phyloP scores from a whole-genome alignment of 139 green algal genomes.

The Chlorella ohadii region DNA sequence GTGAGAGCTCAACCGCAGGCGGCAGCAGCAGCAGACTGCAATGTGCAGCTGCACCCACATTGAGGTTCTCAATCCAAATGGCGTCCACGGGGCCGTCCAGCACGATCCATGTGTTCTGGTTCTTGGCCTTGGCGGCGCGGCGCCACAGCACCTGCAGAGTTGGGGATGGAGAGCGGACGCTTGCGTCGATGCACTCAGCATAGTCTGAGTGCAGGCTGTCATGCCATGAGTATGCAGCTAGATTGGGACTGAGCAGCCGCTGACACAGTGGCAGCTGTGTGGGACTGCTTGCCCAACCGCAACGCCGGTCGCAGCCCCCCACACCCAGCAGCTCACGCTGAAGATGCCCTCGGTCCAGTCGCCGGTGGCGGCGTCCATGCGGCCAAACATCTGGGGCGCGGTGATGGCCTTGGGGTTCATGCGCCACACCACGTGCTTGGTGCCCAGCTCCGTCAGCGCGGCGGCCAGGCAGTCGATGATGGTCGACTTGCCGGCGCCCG shows the following conservation, averaged over 20 bases:
- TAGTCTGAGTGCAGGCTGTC: no score
- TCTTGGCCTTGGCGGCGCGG: slow-evolving; percentile 87
- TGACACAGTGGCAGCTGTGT: no score
- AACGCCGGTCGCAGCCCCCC: no score
- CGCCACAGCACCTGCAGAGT: slow-evolving; percentile 85
- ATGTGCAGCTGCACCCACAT: slow-evolving; percentile 42
- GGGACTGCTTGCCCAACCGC: no score
- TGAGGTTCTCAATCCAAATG: slow-evolving; percentile 99
- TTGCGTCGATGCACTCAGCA: no score
- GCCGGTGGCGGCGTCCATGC: slow-evolving; percentile 88
- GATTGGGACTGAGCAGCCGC: no score
- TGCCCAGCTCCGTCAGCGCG: slow-evolving; percentile 87
- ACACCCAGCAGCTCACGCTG: slow-evolving; percentile 8
- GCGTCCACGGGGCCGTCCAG: slow-evolving; percentile 96
- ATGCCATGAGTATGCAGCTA: no score
- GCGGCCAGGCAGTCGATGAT: slow-evolving; percentile 88
- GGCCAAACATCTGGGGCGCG: slow-evolving; percentile 90
- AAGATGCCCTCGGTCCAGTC: slow-evolving; percentile 98
- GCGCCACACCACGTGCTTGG: slow-evolving; percentile 91
- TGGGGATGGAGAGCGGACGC: no score
- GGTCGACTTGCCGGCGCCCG: slow-evolving; percentile 87
- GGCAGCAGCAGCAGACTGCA: neutral
- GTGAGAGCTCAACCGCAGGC: no score
- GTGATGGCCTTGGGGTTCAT: slow-evolving; percentile 96
- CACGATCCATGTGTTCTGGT: slow-evolving; percentile 96